Evolutionary conservation across 805 yeast species (phyloP).

Genomic region (Wickerhamomyces alni): DNA sequence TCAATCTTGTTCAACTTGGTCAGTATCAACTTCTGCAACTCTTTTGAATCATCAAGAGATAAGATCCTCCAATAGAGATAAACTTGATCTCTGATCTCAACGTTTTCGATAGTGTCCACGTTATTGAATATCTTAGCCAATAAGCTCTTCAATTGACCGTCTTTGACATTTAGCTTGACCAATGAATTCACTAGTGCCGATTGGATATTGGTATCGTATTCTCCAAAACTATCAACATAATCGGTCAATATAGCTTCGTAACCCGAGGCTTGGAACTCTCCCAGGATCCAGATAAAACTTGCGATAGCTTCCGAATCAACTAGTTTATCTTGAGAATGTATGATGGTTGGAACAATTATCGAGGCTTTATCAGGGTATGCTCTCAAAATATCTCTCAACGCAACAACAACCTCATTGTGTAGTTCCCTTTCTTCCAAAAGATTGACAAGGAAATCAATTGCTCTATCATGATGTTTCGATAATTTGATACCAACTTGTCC

Average conservation of each 20-base stretch:
- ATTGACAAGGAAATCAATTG: constrained; percentile 55
- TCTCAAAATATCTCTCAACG: constrained; percentile 60
- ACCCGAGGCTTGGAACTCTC: constrained; percentile 60
- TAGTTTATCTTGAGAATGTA: constrained; percentile 40
- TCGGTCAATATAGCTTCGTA: constrained; percentile 39
- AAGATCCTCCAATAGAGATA: constrained; percentile 75
- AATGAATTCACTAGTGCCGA: constrained; percentile 52
- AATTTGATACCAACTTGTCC: constrained; percentile 69
- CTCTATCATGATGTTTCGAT: constrained; percentile 42
- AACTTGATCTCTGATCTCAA: constrained; percentile 78
- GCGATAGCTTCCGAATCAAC: constrained; percentile 46
- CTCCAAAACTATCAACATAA: constrained; percentile 47
- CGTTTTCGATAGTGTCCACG: constrained; percentile 59
- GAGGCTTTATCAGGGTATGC: constrained; percentile 49
- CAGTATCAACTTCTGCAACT: constrained; percentile 44
- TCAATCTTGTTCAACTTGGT: constrained; percentile 65
- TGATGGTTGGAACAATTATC: constrained; percentile 50
- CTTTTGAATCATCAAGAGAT: constrained; percentile 36
- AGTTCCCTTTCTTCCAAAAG: constrained; percentile 58
- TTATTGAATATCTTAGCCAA: constrained; percentile 61
- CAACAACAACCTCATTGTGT: constrained; percentile 57
- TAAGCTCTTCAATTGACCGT: constrained; percentile 34
- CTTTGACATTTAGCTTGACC: constrained; percentile 46
- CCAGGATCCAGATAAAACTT: constrained; percentile 60
- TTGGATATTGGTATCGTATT: constrained; percentile 57